Conservation (phyloP, 768 basidiomycete genomes). For the Kwoniella europaea region DNA sequence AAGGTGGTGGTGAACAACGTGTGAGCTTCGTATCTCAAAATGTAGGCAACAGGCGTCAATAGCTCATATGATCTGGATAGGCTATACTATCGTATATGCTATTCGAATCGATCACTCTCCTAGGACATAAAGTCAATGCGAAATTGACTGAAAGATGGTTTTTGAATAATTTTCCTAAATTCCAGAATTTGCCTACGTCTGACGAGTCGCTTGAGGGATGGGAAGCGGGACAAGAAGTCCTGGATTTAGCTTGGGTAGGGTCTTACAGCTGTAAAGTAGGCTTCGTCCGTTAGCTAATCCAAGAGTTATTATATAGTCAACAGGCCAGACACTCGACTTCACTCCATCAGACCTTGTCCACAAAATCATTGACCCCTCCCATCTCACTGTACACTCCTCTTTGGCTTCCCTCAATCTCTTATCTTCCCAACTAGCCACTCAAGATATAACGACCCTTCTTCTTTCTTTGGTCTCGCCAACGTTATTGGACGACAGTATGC, state of each 20-base stretch:
- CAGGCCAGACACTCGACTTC: slow-evolving; percentile 9
- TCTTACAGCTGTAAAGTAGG: background rate
- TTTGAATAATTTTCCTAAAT: slow-evolving; percentile 22
- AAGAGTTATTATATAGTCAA: background rate
- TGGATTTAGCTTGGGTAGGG: slow-evolving; percentile 25
- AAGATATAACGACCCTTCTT: background rate
- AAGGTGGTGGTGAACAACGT: slow-evolving; percentile 31
- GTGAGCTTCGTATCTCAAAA: slow-evolving; percentile 5
- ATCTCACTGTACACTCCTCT: slow-evolving; percentile 15
- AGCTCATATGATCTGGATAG: slow-evolving; percentile 12
- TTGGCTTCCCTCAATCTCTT: slow-evolving; percentile 29
- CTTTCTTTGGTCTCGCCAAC: slow-evolving; percentile 1
- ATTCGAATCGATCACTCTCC: slow-evolving; percentile 25
- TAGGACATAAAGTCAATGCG: slow-evolving; percentile 28
- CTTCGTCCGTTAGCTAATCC: background rate
- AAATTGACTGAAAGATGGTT: slow-evolving; percentile 35
- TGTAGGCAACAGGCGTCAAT: no score
- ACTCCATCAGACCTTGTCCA: background rate
- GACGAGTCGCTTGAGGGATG: background rate
- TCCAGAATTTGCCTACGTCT: slow-evolving; percentile 2
- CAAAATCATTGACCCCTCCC: slow-evolving; percentile 15
- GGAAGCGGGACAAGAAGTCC: slow-evolving; percentile 4
- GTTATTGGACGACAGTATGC: slow-evolving; percentile 23
- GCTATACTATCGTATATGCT: slow-evolving; percentile 35
- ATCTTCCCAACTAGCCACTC: background rate